Percentiles rank a stretch among this genome's conserved stretches.
Conservation (phyloP, 225 moss, liverwort and hornwort genomes). For the Pseudoscleropodium purum region DNA sequence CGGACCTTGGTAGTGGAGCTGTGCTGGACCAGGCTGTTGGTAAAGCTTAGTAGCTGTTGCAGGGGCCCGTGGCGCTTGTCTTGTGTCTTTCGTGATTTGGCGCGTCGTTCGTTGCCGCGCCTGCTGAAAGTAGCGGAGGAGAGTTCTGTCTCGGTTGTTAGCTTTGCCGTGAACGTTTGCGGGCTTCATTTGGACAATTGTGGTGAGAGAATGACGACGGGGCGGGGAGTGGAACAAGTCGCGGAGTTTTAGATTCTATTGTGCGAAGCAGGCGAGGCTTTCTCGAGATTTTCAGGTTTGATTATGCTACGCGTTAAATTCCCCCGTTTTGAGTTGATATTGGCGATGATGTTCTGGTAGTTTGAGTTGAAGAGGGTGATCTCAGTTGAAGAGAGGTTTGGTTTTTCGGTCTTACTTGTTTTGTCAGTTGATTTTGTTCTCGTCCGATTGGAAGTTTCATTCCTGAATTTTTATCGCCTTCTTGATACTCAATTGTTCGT, state of each 20-base stretch:
- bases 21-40: constrained; percentile 14
- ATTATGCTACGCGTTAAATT: background rate
- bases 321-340: background rate
- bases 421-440: background rate
- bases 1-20: background rate
- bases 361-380: background rate
- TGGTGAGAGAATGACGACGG: background rate
- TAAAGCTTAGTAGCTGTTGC: background rate
- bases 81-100: background rate
- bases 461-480: background rate
- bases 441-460: background rate
- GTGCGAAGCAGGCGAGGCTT: background rate
- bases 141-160: background rate
- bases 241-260: background rate
- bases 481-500: background rate
- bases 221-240: background rate
- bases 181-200: background rate
- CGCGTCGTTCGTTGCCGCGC: background rate
- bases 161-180: background rate
- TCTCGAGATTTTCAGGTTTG: background rate
- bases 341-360: background rate
- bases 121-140: background rate
- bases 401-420: background rate
- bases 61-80: background rate
- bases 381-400: background rate